phyloP scores from a whole-genome alignment of 1,284 basidiomycete species.

The Vanrija pseudolonga region DNA sequence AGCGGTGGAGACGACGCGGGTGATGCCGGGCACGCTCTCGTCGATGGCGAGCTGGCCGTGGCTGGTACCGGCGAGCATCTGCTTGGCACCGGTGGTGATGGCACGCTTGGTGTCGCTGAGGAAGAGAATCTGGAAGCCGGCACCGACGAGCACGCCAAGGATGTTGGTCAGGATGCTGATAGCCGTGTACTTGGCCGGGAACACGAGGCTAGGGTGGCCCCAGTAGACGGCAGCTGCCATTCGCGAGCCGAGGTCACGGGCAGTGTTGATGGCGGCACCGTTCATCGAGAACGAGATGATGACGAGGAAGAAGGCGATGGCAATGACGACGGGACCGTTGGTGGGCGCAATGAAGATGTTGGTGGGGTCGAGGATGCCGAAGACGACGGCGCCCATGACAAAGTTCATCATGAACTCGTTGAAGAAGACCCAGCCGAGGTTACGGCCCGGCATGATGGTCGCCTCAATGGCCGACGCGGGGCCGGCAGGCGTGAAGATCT shows the following conservation, averaged over 20 bases:
- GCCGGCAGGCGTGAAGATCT: conserved; percentile 1
- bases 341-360: conserved; percentile 13
- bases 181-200: conserved; percentile 10
- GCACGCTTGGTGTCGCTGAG: conserved; percentile 13
- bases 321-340: conserved; percentile 4
- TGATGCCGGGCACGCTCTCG: background rate
- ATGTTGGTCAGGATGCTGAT: conserved; percentile 11
- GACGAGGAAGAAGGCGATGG: conserved; percentile 8
- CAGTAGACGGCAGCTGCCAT: conserved; percentile 10
- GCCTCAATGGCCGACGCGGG: conserved; percentile 7
- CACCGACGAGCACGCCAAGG: conserved; percentile 5
- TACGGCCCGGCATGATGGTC: background rate
- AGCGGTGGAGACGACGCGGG: too few species aligned
- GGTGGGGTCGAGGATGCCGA: conserved; percentile 13
- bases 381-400: conserved; percentile 7
- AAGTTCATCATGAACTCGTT: conserved; percentile 9
- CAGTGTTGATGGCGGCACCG: conserved; percentile 14
- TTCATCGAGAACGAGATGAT: conserved; percentile 3
- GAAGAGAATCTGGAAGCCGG: conserved; percentile 11
- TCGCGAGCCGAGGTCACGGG: conserved; percentile 17
- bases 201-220: background rate
- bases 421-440: conserved; percentile 8
- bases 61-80: too few species aligned
- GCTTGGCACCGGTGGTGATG: background rate
- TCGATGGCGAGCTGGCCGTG: background rate